Base-by-base conservation (phyloP, 2,329 filamentous ascomycete genomes). In the Cladosporium sp. region DNA sequence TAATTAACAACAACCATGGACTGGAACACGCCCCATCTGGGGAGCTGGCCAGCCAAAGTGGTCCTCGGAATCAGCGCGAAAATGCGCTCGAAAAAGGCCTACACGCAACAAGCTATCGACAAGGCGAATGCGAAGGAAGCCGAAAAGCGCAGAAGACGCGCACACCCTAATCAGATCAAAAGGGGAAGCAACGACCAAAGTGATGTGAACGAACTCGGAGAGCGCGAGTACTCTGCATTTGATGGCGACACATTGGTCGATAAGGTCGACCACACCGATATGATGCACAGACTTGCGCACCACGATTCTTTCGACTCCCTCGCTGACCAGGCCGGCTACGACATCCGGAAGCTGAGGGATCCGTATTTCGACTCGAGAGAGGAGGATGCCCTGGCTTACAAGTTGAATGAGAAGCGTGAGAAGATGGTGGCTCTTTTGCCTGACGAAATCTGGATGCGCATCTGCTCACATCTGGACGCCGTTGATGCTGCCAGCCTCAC, bases 401-500 rank as follows among this genome's bases (percentile, higher is more conserved):
- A 56, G 15, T 17, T 34, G 13, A 44, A 62, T 25, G 60, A 56
- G 25, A 60, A 59, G 13, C 58, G 59, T 37, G 78, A 82, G 54
- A 62, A 63, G 6, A 66, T 76, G 15, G 72, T 83, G 34, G 74
- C 74, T 1, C 77, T 73, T 40, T 66, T 84, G 13, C 68, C 80
- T 3, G 61, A 70, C 1, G 65, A 69, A 3, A 59, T 82, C 3
- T 84, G 82, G 82, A 65, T 68, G 7, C 60, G 60, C 3, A 74
- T 83, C 37, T 68, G 74, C 12, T 66, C 64, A 8, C 73, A 73
- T 57, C 65, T 83, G 17, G 65, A 71, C 35, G 75, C 74, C 7
- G 66, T 72, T n/a, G 80, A 82, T 55, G 71, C 72, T 17, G 80
- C 80, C 4, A 76, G 73, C 63, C 73, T 84, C 10, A 75, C 78